Base-by-base conservation (phyloP, 164 flowering plant species). In the Saururus chinensis region DNA sequence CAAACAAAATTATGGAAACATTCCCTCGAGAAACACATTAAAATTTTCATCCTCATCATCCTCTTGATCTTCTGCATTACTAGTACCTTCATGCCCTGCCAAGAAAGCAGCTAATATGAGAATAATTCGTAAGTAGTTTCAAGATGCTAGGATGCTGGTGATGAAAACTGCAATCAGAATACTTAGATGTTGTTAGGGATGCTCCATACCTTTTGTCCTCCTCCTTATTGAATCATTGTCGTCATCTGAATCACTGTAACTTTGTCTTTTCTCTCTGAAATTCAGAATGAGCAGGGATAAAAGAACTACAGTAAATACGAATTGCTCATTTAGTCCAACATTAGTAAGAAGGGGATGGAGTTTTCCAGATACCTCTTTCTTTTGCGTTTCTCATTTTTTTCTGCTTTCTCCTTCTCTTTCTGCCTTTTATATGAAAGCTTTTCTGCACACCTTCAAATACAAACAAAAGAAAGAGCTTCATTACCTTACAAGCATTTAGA, bases 351-450 rank as follows among this genome's bases (percentile, higher is more conserved):
- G 20, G 30, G 56, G 9, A 0, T 55, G 19, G 55, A 49, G 17
- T 13, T 51, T 11, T 67, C 21, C 6, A 45, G 2, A 16, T 52
- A 84, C 95, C 92, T 79, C 70, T 83, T 89, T 65, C 78, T 81
- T 61, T 64, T 81, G 45, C 24, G 51, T 45, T 72, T 75, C 37
- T 83, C 84, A 48, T 74, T 73, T 66, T 77, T 71, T 40, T 76
- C 85, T 42, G 24, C 25, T 60, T 25, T 73, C 64, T 84, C 85
- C 70, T 74, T 83, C 73, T 91, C 96, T 70, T 84, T 92, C 72
- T 30, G 69, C 61, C 70, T 80, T 71, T 77, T 85, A 79, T 89
- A 86, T 54, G 77, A 64, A 53, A 92, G 93, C 75, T 84, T 92
- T 68, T 76, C 79, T 26, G 89, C 83, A 71, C 96, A 92, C 67